Base-by-base conservation (phyloP, 306 rosid genomes). In the Pyrus communis region DNA sequence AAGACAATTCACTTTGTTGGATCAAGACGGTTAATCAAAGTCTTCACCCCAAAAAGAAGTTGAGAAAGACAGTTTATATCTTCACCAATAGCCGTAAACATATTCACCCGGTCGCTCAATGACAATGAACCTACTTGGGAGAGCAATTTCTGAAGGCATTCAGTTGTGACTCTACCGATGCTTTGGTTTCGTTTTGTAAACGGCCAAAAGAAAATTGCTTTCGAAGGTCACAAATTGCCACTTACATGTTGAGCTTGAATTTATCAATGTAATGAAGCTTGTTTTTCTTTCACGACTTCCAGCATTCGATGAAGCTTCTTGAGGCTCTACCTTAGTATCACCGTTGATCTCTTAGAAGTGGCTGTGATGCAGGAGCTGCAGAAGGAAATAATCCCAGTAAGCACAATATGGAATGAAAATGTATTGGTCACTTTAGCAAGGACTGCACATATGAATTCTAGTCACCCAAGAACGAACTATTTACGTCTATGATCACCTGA, bases 361-460 rank as follows among this genome's bases (percentile, higher is more conserved):
- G 88, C 77, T 83, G 86, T 43, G 87, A 85, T 75, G 83, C 87
- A 27, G 83, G 8, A 73, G 67, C 93, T 87, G 90, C 87, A 80
- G 54, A 76, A 80, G n/a, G 57, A 77, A 10, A 55, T 40, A 74
- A 52, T 74, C 62, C 57, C 33, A 33, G 64, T 73, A 25, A 55
- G 18, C 1, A 12, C 33, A 55, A 30, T 30, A 11, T 27, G 35
- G 11, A 70, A 23, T 22, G 30, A 59, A 22, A 59, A 23, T 71
- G 45, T 21, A 9, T 2, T 52, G 28, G 61, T 6, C 42, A n/a
- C 1, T 22, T 31, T 54, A 12, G 21, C 45, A 52, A 71, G 49
- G 51, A n/a, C 40, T 62, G 22, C 64, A 54, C 30, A n/a, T 71
- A 54, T 31, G 46, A 59, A 54, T 10, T 35, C 35, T 71, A 59